Evolutionary conservation across 495 filamentous ascomycete genomes (phyloP).

Genomic region (Hyaloscypha hepaticicola): DNA sequence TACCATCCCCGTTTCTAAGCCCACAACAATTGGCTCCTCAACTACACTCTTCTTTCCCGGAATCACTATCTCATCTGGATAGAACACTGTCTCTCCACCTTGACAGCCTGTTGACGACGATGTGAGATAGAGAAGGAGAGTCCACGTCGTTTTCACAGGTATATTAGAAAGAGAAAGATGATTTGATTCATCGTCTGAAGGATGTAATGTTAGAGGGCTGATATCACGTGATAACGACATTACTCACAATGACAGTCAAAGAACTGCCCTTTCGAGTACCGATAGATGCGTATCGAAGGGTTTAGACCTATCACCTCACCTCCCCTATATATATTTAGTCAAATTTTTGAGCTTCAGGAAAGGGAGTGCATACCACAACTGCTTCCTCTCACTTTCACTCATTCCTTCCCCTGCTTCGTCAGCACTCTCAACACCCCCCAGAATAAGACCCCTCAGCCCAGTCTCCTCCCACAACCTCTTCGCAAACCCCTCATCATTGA

Average conservation of each 20-base stretch:
- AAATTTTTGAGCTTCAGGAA: neutral
- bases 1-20: conserved; percentile 76
- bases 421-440: no score
- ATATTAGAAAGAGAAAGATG: conserved; percentile 54
- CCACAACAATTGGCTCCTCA: conserved; percentile 62
- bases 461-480: conserved; percentile 69
- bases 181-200: conserved; percentile 77
- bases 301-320: conserved; percentile 85
- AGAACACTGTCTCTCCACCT: conserved; percentile 92
- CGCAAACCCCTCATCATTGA: conserved; percentile 74
- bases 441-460: conserved; percentile 53
- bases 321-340: conserved; percentile 55
- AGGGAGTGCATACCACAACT: conserved; percentile 35
- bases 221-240: conserved; percentile 6
- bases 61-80: conserved; percentile 57
- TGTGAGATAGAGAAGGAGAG: conserved; percentile 83
- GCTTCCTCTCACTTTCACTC: conserved; percentile 32
- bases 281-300: conserved; percentile 86
- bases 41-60: conserved; percentile 37
- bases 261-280: conserved; percentile 84
- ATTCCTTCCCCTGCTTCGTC: conserved; percentile 21
- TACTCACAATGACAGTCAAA: conserved; percentile 82
- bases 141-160: conserved; percentile 86
- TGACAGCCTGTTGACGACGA: conserved; percentile 62
- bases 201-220: neutral